Evolutionary conservation across 768 basidiomycete species (phyloP), one percentile per base, ranked within the genome.

Genomic region (Lentinula detonsa): DNA sequence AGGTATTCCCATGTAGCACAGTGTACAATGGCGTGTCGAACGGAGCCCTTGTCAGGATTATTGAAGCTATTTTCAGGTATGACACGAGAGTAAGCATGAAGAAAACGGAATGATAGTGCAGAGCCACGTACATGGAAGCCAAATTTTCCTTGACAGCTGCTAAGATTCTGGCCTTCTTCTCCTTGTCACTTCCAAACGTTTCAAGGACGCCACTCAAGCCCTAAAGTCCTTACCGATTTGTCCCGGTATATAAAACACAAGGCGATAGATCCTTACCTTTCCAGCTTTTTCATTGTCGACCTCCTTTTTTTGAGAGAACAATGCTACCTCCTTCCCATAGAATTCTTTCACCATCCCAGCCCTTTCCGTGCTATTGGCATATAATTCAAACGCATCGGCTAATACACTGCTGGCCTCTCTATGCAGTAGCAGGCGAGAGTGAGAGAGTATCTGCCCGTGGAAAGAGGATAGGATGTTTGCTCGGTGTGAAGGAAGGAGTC

Each of bases 21-120:
- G 69, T 98, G 95, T 9, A 95, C 90, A 43, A 96, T 85, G 0
- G 90, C 87, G 72, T 95, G 92, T 4, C 90, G 87, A 9, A 94
- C 79, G 1, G 92, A 86, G 10, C 91, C 92, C 70, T 96, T 96
- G 67, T 96, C 93, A 0, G 93, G 82, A 65, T 95, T 93, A 69
- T 96, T 91, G 71, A 94, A 94, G 48, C 93, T 96, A n/a, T n/a
- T n/a, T n/a, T n/a, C n/a, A n/a, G n/a, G n/a, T n/a, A 65, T 48
- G 35, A 46, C 11, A 35, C 34, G 48, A 2, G 43, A 6, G 55
- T 45, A 31, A n/a, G 3, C 50, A 57, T 35, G 57, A 61, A 57
- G 59, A 15, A 54, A 46, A 15, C 28, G 18, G 15, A 62, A 37
- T 21, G 40, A 16, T 23, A 62, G 4, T 39, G 54, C 53, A 51